Base-by-base conservation (phyloP, 1,139 yeast genomes). In the Torulaspora globosa region DNA sequence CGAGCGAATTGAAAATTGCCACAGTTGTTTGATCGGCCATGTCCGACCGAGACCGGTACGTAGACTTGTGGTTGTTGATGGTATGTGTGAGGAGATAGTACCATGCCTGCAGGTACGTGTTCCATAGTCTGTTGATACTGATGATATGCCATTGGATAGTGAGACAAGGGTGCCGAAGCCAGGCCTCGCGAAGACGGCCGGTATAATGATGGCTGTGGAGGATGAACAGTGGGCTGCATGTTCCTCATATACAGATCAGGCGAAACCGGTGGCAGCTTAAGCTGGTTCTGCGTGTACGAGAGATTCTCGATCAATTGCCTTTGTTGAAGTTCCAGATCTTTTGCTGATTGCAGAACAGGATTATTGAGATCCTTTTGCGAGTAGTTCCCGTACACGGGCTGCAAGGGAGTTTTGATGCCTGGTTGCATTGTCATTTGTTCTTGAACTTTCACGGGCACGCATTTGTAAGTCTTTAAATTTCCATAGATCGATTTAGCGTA, bases 401-500 rank as follows among this genome's bases (percentile, higher is more conserved):
- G 43, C n/a, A 24, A 32, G n/a, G 26, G 48, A 9, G 38, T 18
- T 21, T 41, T 33, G n/a, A 16, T 18, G 7, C 31, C 41, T 9
- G 37, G 43, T 9, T 34, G 41, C 26, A 40, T 7, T n/a, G 28
- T 12, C 18, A 19, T n/a, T 24, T 52, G 52, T 35, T 57, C 56
- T 38, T 56, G 57, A 12, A 55, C 47, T 41, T 51, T 53, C 7
- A 55, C 60, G 3, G 65, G 65, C 2, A 59, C 58, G 44, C 65
- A 61, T 32, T 51, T 56, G 47, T 57, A 61, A n/a, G 58, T 52
- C 43, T 58, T 57, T 36, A 60, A 44, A 39, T 57, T 58, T 35
- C 62, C 59, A 46, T 62, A 62, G 15, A 61, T 51, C 26, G 58
- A 53, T 38, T 58, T 60, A 3, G 65, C 64, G 47, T 60, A 62